phyloP scores from a whole-genome alignment of 2,329 filamentous ascomycete genomes.

The Aspergillus clavatus region DNA sequence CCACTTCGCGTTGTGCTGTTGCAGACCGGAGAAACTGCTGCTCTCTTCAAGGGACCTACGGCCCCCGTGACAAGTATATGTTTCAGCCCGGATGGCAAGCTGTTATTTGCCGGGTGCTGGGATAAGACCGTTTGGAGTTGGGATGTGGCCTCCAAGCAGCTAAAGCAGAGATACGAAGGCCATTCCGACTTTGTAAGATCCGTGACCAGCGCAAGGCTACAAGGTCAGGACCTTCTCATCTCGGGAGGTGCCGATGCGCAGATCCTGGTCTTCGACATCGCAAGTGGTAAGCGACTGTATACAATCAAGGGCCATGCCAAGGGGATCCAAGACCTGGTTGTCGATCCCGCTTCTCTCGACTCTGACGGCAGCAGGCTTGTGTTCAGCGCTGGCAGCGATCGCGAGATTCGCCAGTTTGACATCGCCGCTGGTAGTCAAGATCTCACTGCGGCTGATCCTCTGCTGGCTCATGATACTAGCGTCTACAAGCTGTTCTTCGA shows the following conservation, averaged over 20 bases:
- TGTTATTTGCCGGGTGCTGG: slow-evolving; percentile 84
- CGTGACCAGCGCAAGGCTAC: slow-evolving; percentile 59
- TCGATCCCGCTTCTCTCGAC: slow-evolving; percentile 63
- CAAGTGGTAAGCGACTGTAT: slow-evolving; percentile 64
- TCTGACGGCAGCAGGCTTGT: slow-evolving; percentile 45
- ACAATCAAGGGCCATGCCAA: slow-evolving; percentile 72
- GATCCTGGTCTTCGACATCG: slow-evolving; percentile 77
- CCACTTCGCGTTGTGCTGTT: slow-evolving; percentile 6
- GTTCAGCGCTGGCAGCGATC: slow-evolving; percentile 76
- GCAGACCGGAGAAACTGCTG: slow-evolving; percentile 43
- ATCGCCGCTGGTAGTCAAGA: slow-evolving; percentile 28
- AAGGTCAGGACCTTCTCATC: slow-evolving; percentile 59
- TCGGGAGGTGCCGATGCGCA: slow-evolving; percentile 74
- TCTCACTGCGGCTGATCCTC: slow-evolving; percentile 57
- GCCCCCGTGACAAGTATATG: slow-evolving; percentile 77
- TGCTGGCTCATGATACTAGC: slow-evolving; percentile 83
- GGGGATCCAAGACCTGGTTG: slow-evolving; percentile 70
- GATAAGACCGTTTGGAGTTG: slow-evolving; percentile 90
- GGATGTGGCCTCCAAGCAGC: slow-evolving; percentile 56
- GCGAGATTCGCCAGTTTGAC: slow-evolving; percentile 66
- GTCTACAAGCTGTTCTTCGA: slow-evolving; percentile 79
- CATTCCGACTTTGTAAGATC: slow-evolving; percentile 92
- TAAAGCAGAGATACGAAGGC: slow-evolving; percentile 61
- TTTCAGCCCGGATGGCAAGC: slow-evolving; percentile 54
- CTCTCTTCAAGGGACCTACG: slow-evolving; percentile 65